Percentiles rank a stretch among this genome's conserved stretches.
phyloP scores from a whole-genome alignment of 2,329 filamentous ascomycete species.

The Falciphora oryzae region DNA sequence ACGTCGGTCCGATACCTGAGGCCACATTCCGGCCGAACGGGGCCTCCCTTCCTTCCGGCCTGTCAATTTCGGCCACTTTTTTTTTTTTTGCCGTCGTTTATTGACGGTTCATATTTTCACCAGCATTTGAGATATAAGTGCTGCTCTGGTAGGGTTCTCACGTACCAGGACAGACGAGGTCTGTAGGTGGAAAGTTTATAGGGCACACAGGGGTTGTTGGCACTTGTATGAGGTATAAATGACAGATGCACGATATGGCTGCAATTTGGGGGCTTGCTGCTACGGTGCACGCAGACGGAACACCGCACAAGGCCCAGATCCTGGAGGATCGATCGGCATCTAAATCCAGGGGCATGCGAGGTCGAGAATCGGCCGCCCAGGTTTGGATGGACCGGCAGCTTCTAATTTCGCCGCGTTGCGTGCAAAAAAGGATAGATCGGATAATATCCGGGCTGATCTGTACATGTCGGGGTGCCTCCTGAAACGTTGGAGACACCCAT shows the following conservation, averaged over 20 bases:
- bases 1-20: not conserved
- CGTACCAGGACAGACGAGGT: too few species aligned
- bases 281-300: not conserved
- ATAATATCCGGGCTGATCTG: too few species aligned
- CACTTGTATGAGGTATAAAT: not conserved
- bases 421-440: too few species aligned
- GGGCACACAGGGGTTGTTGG: not conserved
- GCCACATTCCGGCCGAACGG: not conserved
- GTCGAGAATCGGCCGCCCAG: not conserved
- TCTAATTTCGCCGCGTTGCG: not conserved
- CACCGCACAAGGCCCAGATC: not conserved
- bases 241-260: too few species aligned
- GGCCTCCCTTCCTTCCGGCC: not conserved
- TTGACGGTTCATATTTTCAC: too few species aligned
- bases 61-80: too few species aligned
- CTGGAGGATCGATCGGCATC: not conserved
- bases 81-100: too few species aligned
- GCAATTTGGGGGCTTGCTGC: not conserved
- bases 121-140: too few species aligned
- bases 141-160: too few species aligned
- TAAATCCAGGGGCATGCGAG: not conserved
- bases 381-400: not conserved
- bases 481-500: not conserved
- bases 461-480: not conserved
- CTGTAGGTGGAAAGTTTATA: too few species aligned